Evolutionary conservation across 192 early-diverging fungal genomes (phyloP).

Genomic region (Coemansia guatemalensis): DNA sequence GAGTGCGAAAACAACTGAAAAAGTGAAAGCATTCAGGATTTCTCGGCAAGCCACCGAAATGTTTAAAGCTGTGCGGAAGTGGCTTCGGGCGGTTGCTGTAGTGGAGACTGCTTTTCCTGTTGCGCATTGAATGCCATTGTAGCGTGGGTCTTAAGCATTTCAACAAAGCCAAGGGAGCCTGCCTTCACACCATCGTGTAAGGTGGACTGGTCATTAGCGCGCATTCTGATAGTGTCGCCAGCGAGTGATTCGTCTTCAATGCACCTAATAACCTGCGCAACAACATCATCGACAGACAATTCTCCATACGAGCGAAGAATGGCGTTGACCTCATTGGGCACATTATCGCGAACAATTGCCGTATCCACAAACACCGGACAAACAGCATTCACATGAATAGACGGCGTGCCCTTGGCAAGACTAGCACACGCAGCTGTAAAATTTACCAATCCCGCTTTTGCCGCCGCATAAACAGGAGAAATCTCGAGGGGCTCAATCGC

Average conservation of each 20-base stretch:
- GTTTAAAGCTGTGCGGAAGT: too few relatives aligned
- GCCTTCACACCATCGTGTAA: conserved; percentile 21
- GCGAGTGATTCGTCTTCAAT: conserved; percentile 55
- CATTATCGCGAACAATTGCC: conserved; percentile 22
- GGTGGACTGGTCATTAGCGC: not conserved
- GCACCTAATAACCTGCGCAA: conserved; percentile 50
- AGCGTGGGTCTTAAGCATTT: not conserved
- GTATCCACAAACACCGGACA: conserved; percentile 56
- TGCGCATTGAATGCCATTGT: not conserved
- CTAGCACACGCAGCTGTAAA: conserved; percentile 53
- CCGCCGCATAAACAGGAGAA: conserved; percentile 66
- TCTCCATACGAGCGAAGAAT: conserved; percentile 13
- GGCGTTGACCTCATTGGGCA: conserved; percentile 1
- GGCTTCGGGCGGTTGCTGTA: too few relatives aligned
- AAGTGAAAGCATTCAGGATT: too few relatives aligned
- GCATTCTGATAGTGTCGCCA: conserved; percentile 45
- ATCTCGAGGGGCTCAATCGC: conserved; percentile 49
- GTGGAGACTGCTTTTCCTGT: too few relatives aligned
- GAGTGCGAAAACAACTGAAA: too few relatives aligned
- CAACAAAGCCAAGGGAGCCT: conserved; percentile 14
- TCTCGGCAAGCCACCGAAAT: too few relatives aligned
- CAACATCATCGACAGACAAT: conserved; percentile 32
- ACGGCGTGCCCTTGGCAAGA: conserved; percentile 20
- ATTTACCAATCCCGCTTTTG: conserved; percentile 66
- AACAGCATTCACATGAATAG: conserved; percentile 60